Evolutionary conservation across 2,329 filamentous ascomycete species (phyloP), one percentile per base, ranked within the genome.

Genomic region (Colletotrichum sojae): DNA sequence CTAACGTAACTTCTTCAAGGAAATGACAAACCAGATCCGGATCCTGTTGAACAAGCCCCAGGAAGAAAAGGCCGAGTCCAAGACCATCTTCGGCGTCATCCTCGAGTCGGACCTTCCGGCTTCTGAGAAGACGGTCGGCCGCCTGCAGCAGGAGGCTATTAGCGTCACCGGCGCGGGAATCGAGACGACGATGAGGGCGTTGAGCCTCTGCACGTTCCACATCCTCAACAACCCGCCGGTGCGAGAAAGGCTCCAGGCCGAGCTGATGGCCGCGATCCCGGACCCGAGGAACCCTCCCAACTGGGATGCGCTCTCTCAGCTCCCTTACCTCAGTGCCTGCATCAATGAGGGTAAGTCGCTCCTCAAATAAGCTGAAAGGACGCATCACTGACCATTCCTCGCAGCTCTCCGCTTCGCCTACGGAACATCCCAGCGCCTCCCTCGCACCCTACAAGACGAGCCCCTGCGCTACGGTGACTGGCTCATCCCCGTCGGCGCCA

Each of bases 141-240:
- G 80, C 1, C 72, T 83, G 1, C 75, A 75, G 18, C 76, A 82
- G 2, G 83, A 85, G 57, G 81, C 78, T 0, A 78, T 79, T 20
- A 71, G 76, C 6, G 71, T 85, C 27, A 59, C 83, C 0, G 72
- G 75, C 2, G 83, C 80, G 1, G 83, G 82, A 0, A 79, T 78
- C 0, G 82, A 84, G 69, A 84, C 63, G 8, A 66, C 45, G 9
- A 45, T 15, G 49, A 27, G 56, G n/a, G 63, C 31, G 6, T 56
- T 66, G 4, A 55, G 56, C 5, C 27, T 66, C 4, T 48, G 55
- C 49, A 66, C 56, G 2, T 66, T 53, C 13, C 48, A 61, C 40
- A 20, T 66, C 2, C 48, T 66, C 2, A 45, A 22, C 8, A 66
- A 66, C 1, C 25, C 63, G 0, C n/a, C 39, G 9, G 10, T 48